phyloP scores from a whole-genome alignment of 176 grass and related monocot genomes.

The Hyparrhenia diplandra region DNA sequence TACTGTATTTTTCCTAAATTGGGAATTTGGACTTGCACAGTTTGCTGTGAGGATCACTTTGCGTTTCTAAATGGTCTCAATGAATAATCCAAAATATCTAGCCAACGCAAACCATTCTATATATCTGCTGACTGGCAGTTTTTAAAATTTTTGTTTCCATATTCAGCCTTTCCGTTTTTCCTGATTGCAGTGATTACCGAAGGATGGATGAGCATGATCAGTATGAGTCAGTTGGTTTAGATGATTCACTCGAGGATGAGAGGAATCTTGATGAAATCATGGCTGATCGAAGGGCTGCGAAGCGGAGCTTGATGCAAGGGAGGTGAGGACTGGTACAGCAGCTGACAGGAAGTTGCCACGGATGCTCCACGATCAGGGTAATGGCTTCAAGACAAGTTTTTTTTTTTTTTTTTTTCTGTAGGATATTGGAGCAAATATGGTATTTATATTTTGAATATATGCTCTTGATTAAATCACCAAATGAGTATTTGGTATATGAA shows the following conservation, averaged over 20 bases:
- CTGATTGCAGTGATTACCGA: conserved; percentile 33
- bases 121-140: not conserved
- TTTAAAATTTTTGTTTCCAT: not conserved
- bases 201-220: not conserved
- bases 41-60: not conserved
- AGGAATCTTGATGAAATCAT: conserved; percentile 95
- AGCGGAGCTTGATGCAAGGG: conserved; percentile 69
- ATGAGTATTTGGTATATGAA: not conserved
- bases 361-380: conserved; percentile 92
- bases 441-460: not conserved
- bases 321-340: conserved; percentile 42
- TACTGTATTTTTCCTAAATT: not conserved
- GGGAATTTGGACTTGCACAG: not conserved
- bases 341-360: conserved; percentile 67
- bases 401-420: not conserved
- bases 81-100: not conserved
- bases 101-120: not conserved
- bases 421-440: not conserved
- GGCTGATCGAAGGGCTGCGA: conserved; percentile 78
- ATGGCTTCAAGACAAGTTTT: not conserved
- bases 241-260: conserved; percentile 87
- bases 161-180: not conserved
- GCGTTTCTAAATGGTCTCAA: not conserved
- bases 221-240: conserved; percentile 73
- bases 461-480: not conserved